phyloP scores from a whole-genome alignment of 2,329 filamentous ascomycete species.

The Raffaelea arxii region DNA sequence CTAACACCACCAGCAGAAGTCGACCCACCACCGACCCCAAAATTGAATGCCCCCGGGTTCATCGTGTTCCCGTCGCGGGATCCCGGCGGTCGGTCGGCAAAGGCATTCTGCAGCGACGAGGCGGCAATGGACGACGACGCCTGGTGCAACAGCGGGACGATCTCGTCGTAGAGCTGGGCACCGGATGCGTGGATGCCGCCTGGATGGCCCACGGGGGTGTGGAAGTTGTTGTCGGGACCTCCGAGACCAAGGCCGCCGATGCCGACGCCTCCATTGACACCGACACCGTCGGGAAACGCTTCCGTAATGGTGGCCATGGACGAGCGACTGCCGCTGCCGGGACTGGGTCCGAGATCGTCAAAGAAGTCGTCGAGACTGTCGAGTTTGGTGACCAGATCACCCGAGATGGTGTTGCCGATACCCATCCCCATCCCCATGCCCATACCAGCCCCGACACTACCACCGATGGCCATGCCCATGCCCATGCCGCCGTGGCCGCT shows the following conservation, averaged over 20 bases:
- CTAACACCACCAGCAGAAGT: conserved; percentile 67
- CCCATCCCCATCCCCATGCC: no score
- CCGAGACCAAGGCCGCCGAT: background rate
- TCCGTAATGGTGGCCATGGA: conserved; percentile 51
- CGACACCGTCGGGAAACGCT: conserved; percentile 48
- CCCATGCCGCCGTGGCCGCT: conserved; percentile 60
- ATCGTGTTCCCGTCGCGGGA: conserved; percentile 54
- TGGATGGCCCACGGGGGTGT: no score
- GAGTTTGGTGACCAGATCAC: conserved; percentile 71
- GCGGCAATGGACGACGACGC: conserved; percentile 72
- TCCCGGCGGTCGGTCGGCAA: conserved; percentile 61
- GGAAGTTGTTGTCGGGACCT: background rate
- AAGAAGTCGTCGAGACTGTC: conserved; percentile 78
- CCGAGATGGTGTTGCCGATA: conserved; percentile 18
- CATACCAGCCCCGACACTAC: background rate
- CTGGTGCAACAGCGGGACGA: conserved; percentile 79
- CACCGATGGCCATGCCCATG: conserved; percentile 28
- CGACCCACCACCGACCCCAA: conserved; percentile 24
- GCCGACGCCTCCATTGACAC: background rate
- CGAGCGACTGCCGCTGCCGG: conserved; percentile 46
- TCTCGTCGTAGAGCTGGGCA: conserved; percentile 84
- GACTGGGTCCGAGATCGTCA: conserved; percentile 52
- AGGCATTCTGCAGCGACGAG: conserved; percentile 78
- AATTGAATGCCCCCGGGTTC: conserved; percentile 49
- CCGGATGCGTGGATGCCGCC: conserved; percentile 45